These are phyloP conservation scores for Leccinum olivaceopallidum DNA, from an alignment of 768 basidiomycete species.

Conservation along the genomic window DNA sequence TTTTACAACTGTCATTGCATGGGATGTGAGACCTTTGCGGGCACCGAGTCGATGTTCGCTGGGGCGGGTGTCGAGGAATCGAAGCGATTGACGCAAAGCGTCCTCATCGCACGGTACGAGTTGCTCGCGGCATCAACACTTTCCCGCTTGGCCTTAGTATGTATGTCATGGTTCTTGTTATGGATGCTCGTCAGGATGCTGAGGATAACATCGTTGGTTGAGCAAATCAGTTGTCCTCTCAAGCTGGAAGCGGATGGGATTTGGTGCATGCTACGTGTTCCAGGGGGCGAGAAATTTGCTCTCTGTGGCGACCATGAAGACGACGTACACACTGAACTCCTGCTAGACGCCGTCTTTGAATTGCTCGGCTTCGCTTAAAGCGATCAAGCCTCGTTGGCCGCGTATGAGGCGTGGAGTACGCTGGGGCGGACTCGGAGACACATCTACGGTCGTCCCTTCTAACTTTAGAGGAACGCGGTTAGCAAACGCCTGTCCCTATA, in stretches of 20 bases:
- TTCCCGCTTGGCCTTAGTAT: no score
- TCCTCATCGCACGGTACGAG: conserved; percentile 51
- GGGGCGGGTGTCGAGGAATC: conserved; percentile 21
- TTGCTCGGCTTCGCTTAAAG: not conserved
- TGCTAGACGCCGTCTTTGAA: not conserved
- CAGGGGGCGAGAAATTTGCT: no score
- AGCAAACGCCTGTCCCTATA: conserved; percentile 86
- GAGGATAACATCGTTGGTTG: no score
- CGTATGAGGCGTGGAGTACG: conserved; percentile 51
- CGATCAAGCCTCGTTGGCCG: conserved; percentile 73
- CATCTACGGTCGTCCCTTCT: conserved; percentile 54
- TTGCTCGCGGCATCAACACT: no score
- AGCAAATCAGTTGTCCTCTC: no score
- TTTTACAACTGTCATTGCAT: conserved; percentile 69
- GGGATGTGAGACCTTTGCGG: conserved; percentile 53
- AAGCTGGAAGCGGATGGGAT: no score
- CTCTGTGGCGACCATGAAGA: no score
- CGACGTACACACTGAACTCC: no score
- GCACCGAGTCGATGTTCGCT: conserved; percentile 39
- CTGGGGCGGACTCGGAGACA: conserved; percentile 35
- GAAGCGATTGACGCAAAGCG: conserved; percentile 40
- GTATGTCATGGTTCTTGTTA: no score
- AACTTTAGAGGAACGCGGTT: conserved; percentile 67
- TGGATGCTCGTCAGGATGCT: no score
- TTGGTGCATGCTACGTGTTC: no score